A percentile compares a stretch with the other conserved stretches of the same genome.
phyloP scores from a whole-genome alignment of 1,284 basidiomycete species.

The Apiotrichum domesticum region DNA sequence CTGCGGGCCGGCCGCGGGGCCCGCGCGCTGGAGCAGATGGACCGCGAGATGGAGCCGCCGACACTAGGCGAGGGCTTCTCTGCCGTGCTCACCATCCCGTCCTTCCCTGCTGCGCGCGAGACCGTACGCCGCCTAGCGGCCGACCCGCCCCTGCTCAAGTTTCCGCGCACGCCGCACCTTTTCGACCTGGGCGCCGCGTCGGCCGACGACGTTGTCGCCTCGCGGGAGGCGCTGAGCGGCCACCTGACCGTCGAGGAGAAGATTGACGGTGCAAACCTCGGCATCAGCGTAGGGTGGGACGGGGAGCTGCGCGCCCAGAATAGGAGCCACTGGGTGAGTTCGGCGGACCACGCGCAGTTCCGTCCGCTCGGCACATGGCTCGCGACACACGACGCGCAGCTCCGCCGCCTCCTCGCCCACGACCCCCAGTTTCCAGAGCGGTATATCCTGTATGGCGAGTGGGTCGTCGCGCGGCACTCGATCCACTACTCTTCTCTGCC shows the following conservation, averaged over 20 bases:
- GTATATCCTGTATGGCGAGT: slow-evolving; percentile 59
- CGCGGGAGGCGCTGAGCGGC: slow-evolving; percentile 9
- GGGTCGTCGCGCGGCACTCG: slow-evolving; percentile 59
- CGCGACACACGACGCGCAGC: slow-evolving; percentile 25
- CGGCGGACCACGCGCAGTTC: slow-evolving; percentile 57
- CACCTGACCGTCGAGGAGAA: slow-evolving; percentile 57
- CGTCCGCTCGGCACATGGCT: slow-evolving; percentile 56
- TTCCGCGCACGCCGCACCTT: slow-evolving; percentile 58
- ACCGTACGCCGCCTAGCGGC: slow-evolving; percentile 52
- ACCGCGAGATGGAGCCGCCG: slow-evolving; percentile 50
- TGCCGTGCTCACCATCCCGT: slow-evolving; percentile 46
- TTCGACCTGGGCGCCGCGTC: slow-evolving; percentile 56
- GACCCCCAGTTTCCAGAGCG: slow-evolving; percentile 56
- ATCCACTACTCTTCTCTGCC: slow-evolving; percentile 55
- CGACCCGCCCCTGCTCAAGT: slow-evolving; percentile 51
- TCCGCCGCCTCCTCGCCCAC: slow-evolving; percentile 51
- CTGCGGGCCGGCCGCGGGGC: slow-evolving; percentile 56
- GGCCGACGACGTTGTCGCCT: slow-evolving; percentile 50
- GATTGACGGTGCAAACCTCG: slow-evolving; percentile 63
- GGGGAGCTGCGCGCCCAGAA: slow-evolving; percentile 56
- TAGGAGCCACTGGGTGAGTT: slow-evolving; percentile 58
- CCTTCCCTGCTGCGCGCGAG: slow-evolving; percentile 43
- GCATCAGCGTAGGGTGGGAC: slow-evolving; percentile 55
- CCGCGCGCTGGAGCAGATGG: slow-evolving; percentile 56
- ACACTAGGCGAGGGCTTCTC: slow-evolving; percentile 54